Evolutionary conservation across 2,329 filamentous ascomycete genomes (phyloP).

Genomic region (Cladorrhinum sp.): DNA sequence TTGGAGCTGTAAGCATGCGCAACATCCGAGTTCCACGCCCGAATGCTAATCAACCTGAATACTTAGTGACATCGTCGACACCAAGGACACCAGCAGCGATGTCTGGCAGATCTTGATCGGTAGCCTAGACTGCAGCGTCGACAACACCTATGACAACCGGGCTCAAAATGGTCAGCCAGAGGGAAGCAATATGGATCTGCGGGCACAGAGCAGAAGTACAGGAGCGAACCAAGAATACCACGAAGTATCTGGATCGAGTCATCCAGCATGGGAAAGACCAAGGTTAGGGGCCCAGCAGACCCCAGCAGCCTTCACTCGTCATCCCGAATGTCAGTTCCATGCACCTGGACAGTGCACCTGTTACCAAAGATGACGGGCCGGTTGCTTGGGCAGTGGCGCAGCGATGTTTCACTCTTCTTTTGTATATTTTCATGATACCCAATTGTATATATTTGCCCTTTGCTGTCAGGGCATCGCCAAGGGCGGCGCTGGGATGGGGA

Average conservation of each 20-base stretch:
- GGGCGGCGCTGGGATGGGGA: too few relatives aligned
- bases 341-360: background rate
- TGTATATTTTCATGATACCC: background rate
- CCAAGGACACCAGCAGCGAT: background rate
- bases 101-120: background rate
- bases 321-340: background rate
- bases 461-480: too few relatives aligned
- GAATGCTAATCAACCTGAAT: background rate
- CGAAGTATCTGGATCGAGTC: background rate
- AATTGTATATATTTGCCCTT: background rate
- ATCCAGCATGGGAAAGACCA: background rate
- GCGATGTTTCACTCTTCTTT: background rate
- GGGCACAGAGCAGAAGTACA: background rate
- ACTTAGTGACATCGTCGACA: background rate
- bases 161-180: background rate
- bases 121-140: background rate
- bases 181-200: background rate
- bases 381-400: background rate
- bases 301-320: background rate
- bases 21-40: background rate
- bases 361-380: background rate
- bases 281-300: background rate
- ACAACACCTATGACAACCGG: too few relatives aligned
- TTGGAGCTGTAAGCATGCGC: background rate
- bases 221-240: background rate